These are phyloP conservation scores for Cornus suecica DNA, from an alignment of 148 eudicot genomes.

Conservation along the genomic window DNA sequence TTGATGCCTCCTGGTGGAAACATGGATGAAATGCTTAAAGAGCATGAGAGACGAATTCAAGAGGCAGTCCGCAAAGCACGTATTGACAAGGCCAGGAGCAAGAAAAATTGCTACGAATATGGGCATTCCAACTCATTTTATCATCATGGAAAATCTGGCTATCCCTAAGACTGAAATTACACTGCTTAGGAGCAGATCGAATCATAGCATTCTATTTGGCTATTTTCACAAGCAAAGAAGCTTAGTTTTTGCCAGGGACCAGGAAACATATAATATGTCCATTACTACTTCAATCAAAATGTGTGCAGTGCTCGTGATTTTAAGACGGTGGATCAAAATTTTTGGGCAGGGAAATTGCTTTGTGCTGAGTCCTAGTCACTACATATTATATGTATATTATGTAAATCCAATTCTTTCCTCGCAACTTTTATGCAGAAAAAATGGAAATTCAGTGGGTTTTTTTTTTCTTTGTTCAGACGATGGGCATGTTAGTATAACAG, in stretches of 20 bases:
- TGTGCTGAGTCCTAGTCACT: not conserved
- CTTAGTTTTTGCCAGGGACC: not conserved
- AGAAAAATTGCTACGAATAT: constrained; percentile 11
- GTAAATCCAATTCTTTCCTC: not conserved
- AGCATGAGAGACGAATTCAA: constrained; percentile 69
- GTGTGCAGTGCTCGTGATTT: not conserved
- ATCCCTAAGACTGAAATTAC: not conserved
- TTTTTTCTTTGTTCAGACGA: not conserved
- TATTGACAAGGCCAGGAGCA: constrained; percentile 28
- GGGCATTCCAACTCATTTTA: not conserved
- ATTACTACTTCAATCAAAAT: not conserved
- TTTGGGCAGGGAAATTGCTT: constrained; percentile 8
- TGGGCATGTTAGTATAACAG: not conserved
- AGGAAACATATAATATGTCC: not conserved
- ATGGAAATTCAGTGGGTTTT: not conserved
- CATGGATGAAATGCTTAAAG: constrained; percentile 72
- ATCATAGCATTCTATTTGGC: not conserved
- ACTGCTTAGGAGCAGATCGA: not conserved
- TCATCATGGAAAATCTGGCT: not conserved
- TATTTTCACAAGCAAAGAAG: not conserved
- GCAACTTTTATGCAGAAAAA: not conserved
- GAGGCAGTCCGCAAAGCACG: constrained; percentile 63
- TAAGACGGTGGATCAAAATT: not conserved
- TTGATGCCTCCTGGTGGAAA: constrained; percentile 61
- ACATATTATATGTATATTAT: not conserved